These are phyloP conservation scores for Linaria vulgaris DNA, from an alignment of 257 asterid genomes.

Conservation along the genomic window DNA sequence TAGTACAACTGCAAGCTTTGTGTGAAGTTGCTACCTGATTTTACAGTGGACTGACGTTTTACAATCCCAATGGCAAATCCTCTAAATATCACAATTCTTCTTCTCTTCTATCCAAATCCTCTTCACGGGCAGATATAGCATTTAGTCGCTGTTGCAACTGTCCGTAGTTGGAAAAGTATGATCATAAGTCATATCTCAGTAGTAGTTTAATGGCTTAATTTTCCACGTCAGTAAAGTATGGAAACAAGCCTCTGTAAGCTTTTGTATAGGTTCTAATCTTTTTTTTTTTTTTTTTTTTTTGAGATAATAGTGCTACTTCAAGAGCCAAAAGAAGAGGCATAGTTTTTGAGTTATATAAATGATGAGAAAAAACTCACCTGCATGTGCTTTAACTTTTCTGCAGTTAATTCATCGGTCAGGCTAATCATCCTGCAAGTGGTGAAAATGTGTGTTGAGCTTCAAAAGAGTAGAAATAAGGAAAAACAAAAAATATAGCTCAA, in stretches of 20 bases:
- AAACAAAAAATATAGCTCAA: constrained; percentile 10
- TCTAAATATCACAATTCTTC: constrained; percentile 53
- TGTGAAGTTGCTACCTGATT: constrained; percentile 40
- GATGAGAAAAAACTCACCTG: constrained; percentile 54
- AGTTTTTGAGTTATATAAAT: not conserved
- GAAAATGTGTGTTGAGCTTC: constrained; percentile 24
- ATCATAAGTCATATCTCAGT: not conserved
- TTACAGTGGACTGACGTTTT: constrained; percentile 39
- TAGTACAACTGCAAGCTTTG: too few relatives aligned
- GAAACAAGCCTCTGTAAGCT: too few relatives aligned
- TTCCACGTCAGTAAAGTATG: too few relatives aligned
- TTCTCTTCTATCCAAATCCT: constrained; percentile 60
- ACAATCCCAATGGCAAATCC: constrained; percentile 30
- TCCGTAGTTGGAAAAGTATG: not conserved
- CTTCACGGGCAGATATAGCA: constrained; percentile 50
- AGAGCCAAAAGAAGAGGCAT: not conserved
- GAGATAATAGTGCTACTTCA: not conserved
- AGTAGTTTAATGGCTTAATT: too few relatives aligned
- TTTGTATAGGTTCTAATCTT: too few relatives aligned
- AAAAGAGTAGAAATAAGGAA: not conserved
- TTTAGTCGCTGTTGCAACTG: constrained; percentile 72
- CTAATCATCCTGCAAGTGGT: constrained; percentile 65
- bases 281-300: too few relatives aligned
- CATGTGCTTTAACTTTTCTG: constrained; percentile 67
- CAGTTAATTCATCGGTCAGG: constrained; percentile 82